Evolutionary conservation across 148 eudicot genomes (phyloP).

Genomic region (Rhododendron ferrugineum): DNA sequence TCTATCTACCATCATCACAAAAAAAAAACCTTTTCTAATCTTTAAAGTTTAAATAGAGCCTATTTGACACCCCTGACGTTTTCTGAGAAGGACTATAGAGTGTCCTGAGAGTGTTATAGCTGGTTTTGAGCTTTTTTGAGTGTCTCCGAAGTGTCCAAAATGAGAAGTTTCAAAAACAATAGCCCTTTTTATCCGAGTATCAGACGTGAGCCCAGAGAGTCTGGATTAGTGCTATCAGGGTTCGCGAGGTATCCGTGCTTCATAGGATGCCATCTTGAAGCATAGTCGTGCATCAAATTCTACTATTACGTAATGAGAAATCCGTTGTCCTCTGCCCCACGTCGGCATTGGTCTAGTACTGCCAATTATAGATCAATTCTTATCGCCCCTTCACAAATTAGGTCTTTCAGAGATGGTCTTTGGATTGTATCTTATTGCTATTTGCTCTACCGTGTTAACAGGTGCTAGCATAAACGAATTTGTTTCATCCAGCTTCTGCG

Average conservation of each 20-base stretch:
- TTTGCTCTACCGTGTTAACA: neutral
- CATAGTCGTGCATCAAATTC: neutral
- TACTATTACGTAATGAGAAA: neutral
- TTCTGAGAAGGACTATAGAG: neutral
- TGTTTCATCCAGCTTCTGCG: neutral
- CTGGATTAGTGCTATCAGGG: neutral
- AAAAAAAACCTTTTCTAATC: too few relatives aligned
- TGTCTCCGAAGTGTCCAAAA: neutral
- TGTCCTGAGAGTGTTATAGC: neutral
- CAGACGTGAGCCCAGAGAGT: neutral
- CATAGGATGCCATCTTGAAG: neutral
- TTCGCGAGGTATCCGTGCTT: neutral
- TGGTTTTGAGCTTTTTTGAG: neutral
- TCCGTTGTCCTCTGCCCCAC: neutral
- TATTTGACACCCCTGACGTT: neutral
- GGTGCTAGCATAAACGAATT: neutral
- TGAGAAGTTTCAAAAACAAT: neutral
- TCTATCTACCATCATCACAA: too few relatives aligned
- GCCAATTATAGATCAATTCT: neutral
- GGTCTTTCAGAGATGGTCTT: neutral
- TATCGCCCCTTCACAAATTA: neutral
- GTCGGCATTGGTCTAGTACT: neutral
- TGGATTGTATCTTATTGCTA: neutral
- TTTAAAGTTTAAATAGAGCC: neutral
- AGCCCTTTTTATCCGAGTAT: neutral